Evolutionary conservation across 2,329 filamentous ascomycete species (phyloP).

Genomic region (Alternaria solani): DNA sequence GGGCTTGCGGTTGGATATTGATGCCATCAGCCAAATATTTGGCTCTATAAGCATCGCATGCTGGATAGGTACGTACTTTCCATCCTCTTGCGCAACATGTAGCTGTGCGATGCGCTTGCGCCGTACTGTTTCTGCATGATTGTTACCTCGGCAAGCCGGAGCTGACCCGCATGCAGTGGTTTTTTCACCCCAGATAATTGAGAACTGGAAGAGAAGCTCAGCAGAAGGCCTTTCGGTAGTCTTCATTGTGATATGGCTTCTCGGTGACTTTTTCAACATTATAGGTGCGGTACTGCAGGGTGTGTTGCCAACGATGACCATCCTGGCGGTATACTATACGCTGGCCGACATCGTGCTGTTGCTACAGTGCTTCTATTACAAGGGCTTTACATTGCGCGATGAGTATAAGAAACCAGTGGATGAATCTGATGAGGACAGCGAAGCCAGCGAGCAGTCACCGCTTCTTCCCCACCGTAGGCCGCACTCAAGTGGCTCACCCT

Average conservation of each 20-base stretch:
- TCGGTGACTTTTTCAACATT: conserved; percentile 96
- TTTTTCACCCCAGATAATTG: conserved; percentile 95
- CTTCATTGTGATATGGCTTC: conserved; percentile 92
- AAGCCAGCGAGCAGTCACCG: conserved; percentile 47
- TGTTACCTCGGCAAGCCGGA: background rate
- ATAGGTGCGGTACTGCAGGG: conserved; percentile 89
- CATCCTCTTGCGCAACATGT: background rate
- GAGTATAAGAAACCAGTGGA: conserved; percentile 36
- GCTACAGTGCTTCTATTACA: conserved; percentile 93
- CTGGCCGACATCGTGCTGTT: conserved; percentile 89
- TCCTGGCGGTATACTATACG: conserved; percentile 93
- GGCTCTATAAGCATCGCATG: conserved; percentile 96
- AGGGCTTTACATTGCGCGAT: conserved; percentile 69
- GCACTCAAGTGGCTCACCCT: conserved; percentile 31
- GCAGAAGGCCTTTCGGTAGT: conserved; percentile 89
- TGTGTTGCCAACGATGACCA: conserved; percentile 94
- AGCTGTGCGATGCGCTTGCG: background rate
- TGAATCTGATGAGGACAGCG: conserved; percentile 34
- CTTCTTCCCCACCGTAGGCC: conserved; percentile 43
- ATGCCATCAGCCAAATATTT: conserved; percentile 90
- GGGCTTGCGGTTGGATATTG: conserved; percentile 77
- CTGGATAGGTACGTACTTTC: conserved; percentile 70
- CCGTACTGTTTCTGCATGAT: background rate
- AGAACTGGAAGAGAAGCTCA: conserved; percentile 86
- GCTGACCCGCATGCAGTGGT: conserved; percentile 64